Evolutionary conservation across 2,329 filamentous ascomycete species (phyloP), one percentile per base, ranked within the genome.

Genomic region (Alternaria incomplexa): DNA sequence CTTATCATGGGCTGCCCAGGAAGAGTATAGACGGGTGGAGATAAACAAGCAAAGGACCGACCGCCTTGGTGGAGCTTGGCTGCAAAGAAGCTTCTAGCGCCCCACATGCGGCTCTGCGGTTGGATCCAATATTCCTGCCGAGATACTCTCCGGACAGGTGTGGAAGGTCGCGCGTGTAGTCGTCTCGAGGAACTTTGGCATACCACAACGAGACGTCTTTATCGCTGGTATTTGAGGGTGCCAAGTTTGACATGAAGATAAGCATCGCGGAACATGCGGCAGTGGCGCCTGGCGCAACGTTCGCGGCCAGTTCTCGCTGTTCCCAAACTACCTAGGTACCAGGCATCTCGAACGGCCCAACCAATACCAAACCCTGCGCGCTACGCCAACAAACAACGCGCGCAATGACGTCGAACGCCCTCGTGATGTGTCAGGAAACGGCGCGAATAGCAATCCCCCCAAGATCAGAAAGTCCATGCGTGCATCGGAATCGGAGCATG

Each of bases 31-130:
- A 47, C 45, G 50, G 54, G 70, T 69, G 70, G 68, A 61, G 63
- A 52, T 54, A 46, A 28, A 65, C 63, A 73, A 71, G 71, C 69
- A 67, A 63, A 61, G 66, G 67, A 43, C 64, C 65, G 62, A 64
- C 48, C 56, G 47, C 62, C 70, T 73, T 73, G 63, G 67, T 72
- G 69, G 67, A 71, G 71, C 70, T 73, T 73, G 63, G 61, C 58
- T 72, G 72, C 63, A 70, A 71, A 64, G 67, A 75, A 73, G 73
- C 71, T 72, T 75, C 70, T 75, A 74, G 71, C 60, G 68, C 58
- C 67, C 71, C 72, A 73, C 72, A 65, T 73, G 71, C 62, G 70
- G 70, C 71, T 75, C 71, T 73, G 66, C 62, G 62, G 51, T 56
- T 53, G 40, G 50, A 43, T 53, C 70, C 67, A 62, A 69, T 25